phyloP scores from a whole-genome alignment of 495 filamentous ascomycete species.

The Aspergillus bridgeri region DNA sequence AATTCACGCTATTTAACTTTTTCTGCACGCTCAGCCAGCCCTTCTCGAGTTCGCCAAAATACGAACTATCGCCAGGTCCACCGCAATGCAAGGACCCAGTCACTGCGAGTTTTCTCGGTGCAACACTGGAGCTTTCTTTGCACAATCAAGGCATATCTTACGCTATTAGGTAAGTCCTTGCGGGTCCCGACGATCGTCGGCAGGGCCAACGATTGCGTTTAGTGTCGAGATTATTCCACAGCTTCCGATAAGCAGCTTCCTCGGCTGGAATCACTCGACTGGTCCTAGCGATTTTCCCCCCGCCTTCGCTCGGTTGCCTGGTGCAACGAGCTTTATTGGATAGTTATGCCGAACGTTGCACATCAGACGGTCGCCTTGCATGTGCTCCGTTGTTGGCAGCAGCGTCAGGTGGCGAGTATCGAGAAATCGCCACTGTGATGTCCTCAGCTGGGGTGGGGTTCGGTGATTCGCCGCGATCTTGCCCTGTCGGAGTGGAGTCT shows the following conservation, averaged over 20 bases:
- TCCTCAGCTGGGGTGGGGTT: too few species aligned
- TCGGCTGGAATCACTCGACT: not conserved
- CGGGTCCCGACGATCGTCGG: slow-evolving; percentile 7
- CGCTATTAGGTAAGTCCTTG: slow-evolving; percentile 10
- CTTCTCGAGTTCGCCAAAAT: not conserved
- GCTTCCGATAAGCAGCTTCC: not conserved
- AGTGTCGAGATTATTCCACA: not conserved
- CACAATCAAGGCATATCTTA: not conserved
- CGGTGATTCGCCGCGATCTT: too few species aligned
- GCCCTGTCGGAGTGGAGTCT: too few species aligned
- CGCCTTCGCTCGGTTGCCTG: not conserved
- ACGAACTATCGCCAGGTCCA: not conserved
- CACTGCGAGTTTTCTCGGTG: not conserved
- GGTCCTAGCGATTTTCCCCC: not conserved
- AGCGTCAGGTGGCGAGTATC: too few species aligned
- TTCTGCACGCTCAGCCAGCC: not conserved
- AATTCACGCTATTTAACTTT: not conserved
- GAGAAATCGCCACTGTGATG: too few species aligned
- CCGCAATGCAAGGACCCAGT: not conserved
- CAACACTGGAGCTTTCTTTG: too few species aligned
- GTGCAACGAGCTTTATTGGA: not conserved
- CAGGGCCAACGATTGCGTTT: not conserved
- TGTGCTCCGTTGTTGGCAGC: too few species aligned
- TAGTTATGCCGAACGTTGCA: not conserved
- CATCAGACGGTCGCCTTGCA: too few species aligned